Percentiles rank a stretch among this genome's conserved stretches.
Conservation (phyloP, 1,284 basidiomycete species). For the Trichosporon sp. region DNA sequence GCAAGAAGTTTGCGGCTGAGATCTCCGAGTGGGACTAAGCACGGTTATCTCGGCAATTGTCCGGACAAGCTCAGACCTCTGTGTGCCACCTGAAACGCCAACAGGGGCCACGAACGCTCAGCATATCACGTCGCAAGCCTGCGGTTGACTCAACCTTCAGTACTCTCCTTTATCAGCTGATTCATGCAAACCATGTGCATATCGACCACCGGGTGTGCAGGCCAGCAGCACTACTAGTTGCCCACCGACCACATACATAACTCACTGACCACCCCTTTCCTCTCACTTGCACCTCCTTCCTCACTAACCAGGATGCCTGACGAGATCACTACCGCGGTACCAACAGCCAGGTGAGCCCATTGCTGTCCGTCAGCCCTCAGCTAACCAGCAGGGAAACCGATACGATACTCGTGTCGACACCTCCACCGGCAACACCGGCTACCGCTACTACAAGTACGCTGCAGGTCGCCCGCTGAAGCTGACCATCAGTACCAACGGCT, state of each 20-base stretch:
- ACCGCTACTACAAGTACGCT: conserved; percentile 58
- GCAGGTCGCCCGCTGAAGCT: conserved; percentile 17
- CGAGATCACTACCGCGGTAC: conserved; percentile 47
- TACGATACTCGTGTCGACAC: conserved; percentile 52
- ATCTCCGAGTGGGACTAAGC: conserved; percentile 2
- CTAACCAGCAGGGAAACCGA: conserved; percentile 53
- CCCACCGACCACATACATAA: too few relatives aligned
- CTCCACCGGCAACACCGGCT: conserved; percentile 50
- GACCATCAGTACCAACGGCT: conserved; percentile 43
- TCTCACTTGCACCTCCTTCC: background rate
- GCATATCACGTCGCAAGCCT: background rate
- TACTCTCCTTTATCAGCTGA: background rate
- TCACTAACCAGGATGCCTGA: conserved; percentile 15
- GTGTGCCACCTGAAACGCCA: background rate
- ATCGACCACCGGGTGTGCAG: too few relatives aligned
- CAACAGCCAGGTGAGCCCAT: conserved; percentile 50
- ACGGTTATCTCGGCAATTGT: background rate
- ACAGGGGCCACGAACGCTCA: background rate
- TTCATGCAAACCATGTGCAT: too few relatives aligned
- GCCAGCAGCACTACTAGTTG: too few relatives aligned
- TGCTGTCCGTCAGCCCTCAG: conserved; percentile 8
- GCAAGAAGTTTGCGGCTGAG: background rate
- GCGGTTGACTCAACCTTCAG: background rate
- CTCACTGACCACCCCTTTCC: background rate
- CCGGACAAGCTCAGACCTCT: background rate